These are phyloP conservation scores for Lunularia cruciata DNA, from an alignment of 225 moss, liverwort and hornwort species.

Conservation along the genomic window DNA sequence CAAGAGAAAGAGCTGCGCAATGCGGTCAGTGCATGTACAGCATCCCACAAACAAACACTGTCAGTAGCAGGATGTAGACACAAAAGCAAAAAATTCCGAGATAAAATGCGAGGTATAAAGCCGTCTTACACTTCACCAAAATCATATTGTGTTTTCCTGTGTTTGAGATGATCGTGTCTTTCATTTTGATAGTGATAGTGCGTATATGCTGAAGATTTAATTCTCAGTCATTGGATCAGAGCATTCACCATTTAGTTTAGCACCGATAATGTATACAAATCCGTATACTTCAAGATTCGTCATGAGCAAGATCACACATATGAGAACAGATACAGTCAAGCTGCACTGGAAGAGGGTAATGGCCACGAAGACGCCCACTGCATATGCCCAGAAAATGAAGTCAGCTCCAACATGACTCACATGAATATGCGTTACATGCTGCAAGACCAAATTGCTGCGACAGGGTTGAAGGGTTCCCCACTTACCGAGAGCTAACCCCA, in stretches of 20 bases:
- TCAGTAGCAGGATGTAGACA: too few species aligned
- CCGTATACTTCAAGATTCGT: conserved; percentile 93
- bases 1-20: conserved; percentile 76
- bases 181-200: too few species aligned
- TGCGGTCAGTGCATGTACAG: conserved; percentile 1
- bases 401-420: not conserved
- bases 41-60: too few species aligned
- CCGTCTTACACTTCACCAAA: too few species aligned
- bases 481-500: conserved; percentile 82
- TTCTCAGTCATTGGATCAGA: too few species aligned
- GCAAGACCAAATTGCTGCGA: not conserved
- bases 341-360: conserved; percentile 95
- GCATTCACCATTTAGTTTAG: conserved; percentile 78
- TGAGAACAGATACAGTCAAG: conserved; percentile 71
- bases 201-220: too few species aligned
- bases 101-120: too few species aligned
- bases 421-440: not conserved
- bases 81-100: too few species aligned
- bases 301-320: conserved; percentile 68
- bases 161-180: too few species aligned
- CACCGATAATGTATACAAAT: conserved; percentile 77
- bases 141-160: too few species aligned
- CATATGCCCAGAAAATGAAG: conserved; percentile 12
- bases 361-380: conserved; percentile 89
- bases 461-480: not conserved